Percentiles rank a stretch among this genome's conserved stretches.
Conservation (phyloP, 2,329 filamentous ascomycete genomes). For the Fusarium sp. region DNA sequence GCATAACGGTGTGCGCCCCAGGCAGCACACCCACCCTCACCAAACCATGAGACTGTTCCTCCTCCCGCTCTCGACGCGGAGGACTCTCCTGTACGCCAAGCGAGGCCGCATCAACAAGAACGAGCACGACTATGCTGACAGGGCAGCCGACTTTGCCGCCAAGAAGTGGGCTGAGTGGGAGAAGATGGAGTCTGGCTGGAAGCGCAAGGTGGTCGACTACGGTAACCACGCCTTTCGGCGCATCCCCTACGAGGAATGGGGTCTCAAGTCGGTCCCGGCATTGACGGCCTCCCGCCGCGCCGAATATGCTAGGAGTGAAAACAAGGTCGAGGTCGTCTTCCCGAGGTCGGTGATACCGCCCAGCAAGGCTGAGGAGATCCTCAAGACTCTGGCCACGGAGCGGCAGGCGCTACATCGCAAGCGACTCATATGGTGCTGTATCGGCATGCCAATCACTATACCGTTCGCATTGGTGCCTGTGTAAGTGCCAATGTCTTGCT, state of each 20-base stretch:
- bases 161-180: slow-evolving; percentile 88
- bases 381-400: slow-evolving; percentile 78
- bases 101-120: slow-evolving; percentile 66
- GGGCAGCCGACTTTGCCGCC: slow-evolving; percentile 72
- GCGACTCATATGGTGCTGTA: slow-evolving; percentile 79
- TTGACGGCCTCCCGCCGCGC: slow-evolving; percentile 71
- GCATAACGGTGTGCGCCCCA: slow-evolving; percentile 1
- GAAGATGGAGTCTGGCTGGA: slow-evolving; percentile 82
- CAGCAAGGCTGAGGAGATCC: slow-evolving; percentile 68
- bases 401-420: slow-evolving; percentile 78
- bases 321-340: slow-evolving; percentile 75
- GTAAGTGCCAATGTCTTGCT: slow-evolving; percentile 61
- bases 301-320: neutral
- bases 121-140: slow-evolving; percentile 67
- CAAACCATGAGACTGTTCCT: slow-evolving; percentile 89
- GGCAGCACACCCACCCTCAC: neutral
- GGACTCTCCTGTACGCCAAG: slow-evolving; percentile 92
- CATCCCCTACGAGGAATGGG: slow-evolving; percentile 98
- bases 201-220: slow-evolving; percentile 83
- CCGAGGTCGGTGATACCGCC: slow-evolving; percentile 73
- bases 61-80: slow-evolving; percentile 88
- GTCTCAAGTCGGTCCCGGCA: slow-evolving; percentile 90
- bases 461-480: slow-evolving; percentile 86
- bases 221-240: slow-evolving; percentile 85
- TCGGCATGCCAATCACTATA: slow-evolving; percentile 81